phyloP scores from a whole-genome alignment of 495 filamentous ascomycete species.

The Penicillium pulvis region DNA sequence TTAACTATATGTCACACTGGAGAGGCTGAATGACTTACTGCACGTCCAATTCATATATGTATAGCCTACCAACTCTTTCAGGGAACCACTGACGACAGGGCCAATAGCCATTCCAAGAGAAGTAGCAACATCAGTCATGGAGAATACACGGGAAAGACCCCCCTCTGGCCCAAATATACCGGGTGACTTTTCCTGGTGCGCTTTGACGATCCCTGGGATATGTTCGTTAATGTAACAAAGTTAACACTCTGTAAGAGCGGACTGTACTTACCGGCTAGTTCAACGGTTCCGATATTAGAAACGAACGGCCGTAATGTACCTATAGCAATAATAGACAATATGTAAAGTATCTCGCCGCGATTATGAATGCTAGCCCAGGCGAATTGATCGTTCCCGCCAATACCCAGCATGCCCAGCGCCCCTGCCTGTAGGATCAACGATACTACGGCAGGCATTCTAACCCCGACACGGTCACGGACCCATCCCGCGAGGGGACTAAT shows the following conservation, averaged over 20 bases:
- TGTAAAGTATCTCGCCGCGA: background rate
- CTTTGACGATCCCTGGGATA: slow-evolving; percentile 14
- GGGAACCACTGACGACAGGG: background rate
- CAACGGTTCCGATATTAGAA: slow-evolving; percentile 10
- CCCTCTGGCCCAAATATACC: slow-evolving; percentile 21
- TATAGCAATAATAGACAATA: background rate
- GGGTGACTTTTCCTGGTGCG: slow-evolving; percentile 2
- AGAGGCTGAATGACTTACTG: too few species aligned
- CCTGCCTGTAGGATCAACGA: background rate
- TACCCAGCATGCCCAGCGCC: background rate
- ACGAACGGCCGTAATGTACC: slow-evolving; percentile 13
- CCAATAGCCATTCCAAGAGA: background rate
- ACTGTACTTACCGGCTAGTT: slow-evolving; percentile 4
- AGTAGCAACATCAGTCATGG: slow-evolving; percentile 25
- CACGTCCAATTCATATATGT: background rate
- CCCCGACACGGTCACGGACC: slow-evolving; percentile 10
- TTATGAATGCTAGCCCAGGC: background rate
- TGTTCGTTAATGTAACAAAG: too few species aligned
- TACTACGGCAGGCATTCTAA: background rate
- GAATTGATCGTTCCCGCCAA: background rate
- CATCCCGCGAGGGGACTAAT: slow-evolving; percentile 7
- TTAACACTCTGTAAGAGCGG: too few species aligned
- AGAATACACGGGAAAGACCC: slow-evolving; percentile 25
- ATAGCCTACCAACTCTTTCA: background rate
- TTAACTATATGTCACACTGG: too few species aligned